Conservation (phyloP, 164 flowering plant species). For the Protea cynaroides region DNA sequence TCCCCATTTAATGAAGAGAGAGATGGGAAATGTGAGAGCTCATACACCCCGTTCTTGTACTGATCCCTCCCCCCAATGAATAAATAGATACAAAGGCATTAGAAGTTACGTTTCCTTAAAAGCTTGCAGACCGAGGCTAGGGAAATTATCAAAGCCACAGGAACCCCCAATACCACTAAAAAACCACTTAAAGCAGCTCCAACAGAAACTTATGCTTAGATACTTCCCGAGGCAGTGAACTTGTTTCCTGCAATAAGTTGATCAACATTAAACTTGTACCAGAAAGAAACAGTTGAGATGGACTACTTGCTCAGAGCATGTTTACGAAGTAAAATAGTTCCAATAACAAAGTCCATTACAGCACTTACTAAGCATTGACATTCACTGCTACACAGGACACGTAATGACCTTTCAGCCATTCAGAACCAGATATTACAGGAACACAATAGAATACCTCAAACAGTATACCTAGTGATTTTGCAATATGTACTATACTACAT, state of each 20-base stretch:
- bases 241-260: slow-evolving; percentile 63
- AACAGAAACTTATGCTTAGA: slow-evolving; percentile 69
- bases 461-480: no score
- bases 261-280: neutral
- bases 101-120: slow-evolving; percentile 89
- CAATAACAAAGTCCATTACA: neutral
- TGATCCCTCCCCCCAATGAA: no score
- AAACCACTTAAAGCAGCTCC: slow-evolving; percentile 99
- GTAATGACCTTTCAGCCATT: neutral
- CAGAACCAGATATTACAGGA: neutral
- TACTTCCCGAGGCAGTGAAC: slow-evolving; percentile 85
- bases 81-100: no score
- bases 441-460: no score
- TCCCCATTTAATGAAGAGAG: no score
- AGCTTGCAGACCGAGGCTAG: slow-evolving; percentile 68
- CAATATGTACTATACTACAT: no score
- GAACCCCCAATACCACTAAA: slow-evolving; percentile 95
- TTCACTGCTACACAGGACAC: neutral
- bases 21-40: no score
- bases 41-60: no score
- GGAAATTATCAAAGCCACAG: slow-evolving; percentile 96
- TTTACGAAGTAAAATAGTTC: neutral
- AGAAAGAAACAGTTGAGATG: neutral
- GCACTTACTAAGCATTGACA: neutral
- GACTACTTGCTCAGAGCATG: neutral